Evolutionary conservation across 176 grass and related monocot species (phyloP).

Genomic region (Bonia amplexicaulis): DNA sequence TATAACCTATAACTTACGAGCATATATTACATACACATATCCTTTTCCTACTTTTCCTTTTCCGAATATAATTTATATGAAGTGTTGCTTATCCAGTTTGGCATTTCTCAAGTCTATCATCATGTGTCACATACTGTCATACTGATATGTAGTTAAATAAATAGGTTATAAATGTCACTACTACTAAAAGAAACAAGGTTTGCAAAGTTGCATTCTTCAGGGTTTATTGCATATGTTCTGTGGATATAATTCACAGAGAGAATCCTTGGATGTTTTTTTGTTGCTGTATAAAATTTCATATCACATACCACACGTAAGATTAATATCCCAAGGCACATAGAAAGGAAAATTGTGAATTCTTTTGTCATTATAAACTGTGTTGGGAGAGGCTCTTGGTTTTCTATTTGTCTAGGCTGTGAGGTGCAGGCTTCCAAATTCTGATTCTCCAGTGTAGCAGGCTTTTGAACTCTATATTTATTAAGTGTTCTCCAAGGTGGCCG

Average conservation of each 20-base stretch:
- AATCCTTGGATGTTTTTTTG: neutral
- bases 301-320: neutral
- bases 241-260: neutral
- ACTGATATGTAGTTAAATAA: neutral
- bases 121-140: neutral
- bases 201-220: neutral
- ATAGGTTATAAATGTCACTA: neutral
- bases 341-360: neutral
- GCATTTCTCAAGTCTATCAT: neutral
- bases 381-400: neutral
- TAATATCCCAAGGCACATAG: neutral
- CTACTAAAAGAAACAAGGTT: neutral
- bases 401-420: neutral
- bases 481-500: too few species aligned
- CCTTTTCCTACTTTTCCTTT: neutral
- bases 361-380: neutral
- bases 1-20: neutral
- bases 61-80: neutral
- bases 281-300: neutral
- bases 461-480: neutral
- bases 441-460: neutral
- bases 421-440: neutral
- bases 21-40: neutral
- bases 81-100: neutral
- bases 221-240: neutral